phyloP scores from a whole-genome alignment of 164 flowering plant species.

The Euptelea pleiosperma region DNA sequence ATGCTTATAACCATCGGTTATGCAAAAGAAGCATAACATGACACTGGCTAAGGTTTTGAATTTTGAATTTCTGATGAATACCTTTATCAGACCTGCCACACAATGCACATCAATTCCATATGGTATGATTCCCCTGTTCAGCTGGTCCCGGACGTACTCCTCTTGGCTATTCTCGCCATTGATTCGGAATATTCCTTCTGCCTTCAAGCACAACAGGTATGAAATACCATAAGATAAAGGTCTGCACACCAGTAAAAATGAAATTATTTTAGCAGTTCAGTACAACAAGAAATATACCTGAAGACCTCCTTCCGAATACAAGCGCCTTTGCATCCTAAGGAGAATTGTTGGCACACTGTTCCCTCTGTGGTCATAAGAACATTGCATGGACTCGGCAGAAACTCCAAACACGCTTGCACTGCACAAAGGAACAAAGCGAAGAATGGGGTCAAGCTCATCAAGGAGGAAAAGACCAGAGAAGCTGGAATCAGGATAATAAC shows the following conservation, averaged over 20 bases:
- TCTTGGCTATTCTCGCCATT: constrained; percentile 27
- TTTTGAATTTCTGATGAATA: background rate
- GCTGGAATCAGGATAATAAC: background rate
- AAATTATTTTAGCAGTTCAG: background rate
- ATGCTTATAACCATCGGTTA: too few species aligned
- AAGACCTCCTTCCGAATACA: constrained; percentile 73
- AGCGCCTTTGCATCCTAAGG: constrained; percentile 66
- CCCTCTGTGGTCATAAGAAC: constrained; percentile 67
- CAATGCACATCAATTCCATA: constrained; percentile 24
- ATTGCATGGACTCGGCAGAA: constrained; percentile 87
- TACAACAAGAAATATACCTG: constrained; percentile 38
- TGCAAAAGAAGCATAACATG: too few species aligned
- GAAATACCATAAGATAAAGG: background rate
- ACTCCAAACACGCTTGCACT: constrained; percentile 87
- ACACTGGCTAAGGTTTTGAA: too few species aligned
- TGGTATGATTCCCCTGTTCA: constrained; percentile 21
- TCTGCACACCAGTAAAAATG: background rate
- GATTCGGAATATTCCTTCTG: constrained; percentile 27
- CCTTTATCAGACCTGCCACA: constrained; percentile 27
- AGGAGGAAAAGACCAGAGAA: background rate
- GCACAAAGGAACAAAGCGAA: constrained; percentile 14
- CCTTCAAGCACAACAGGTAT: constrained; percentile 14
- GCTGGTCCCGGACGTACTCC: constrained; percentile 21
- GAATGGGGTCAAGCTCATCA: background rate
- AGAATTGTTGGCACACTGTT: constrained; percentile 88